Percentiles rank a stretch among this genome's conserved stretches.
Evolutionary conservation across 169 alveolate species (phyloP).

Genomic region (Cryptosporidium felis): DNA sequence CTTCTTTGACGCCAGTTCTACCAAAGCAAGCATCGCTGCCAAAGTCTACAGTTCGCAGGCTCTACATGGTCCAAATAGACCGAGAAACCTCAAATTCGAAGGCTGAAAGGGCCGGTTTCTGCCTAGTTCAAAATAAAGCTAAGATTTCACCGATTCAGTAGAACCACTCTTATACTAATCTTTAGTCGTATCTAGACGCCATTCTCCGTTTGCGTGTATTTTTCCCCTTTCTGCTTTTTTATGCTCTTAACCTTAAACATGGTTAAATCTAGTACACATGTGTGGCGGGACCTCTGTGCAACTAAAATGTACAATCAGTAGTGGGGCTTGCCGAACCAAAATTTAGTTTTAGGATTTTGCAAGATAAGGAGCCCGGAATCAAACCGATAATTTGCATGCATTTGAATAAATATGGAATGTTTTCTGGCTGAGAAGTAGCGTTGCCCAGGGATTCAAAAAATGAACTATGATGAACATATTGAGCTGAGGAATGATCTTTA

Average conservation of each 20-base stretch:
- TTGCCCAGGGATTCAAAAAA: not conserved
- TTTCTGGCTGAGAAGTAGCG: not conserved
- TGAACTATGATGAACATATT: conserved; percentile 35
- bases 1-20: conserved; percentile 35
- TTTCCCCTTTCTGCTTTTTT: too few species aligned
- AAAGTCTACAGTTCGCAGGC: conserved; percentile 36
- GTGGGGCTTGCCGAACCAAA: too few species aligned
- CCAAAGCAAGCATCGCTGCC: conserved; percentile 36
- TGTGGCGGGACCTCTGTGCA: too few species aligned
- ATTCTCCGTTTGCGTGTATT: too few species aligned
- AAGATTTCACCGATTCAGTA: too few species aligned
- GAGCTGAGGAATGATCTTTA: conserved; percentile 36
- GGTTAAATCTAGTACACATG: too few species aligned
- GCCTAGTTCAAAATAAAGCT: too few species aligned
- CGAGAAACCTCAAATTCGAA: not conserved
- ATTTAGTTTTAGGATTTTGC: too few species aligned
- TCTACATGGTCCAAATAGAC: conserved; percentile 11
- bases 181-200: too few species aligned
- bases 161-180: too few species aligned
- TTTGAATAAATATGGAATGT: not conserved
- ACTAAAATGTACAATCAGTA: too few species aligned
- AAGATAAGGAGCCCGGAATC: not conserved
- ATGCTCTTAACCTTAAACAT: too few species aligned
- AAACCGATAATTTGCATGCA: not conserved
- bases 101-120: not conserved